These are phyloP conservation scores for Saccharomyces paradoxus DNA, from an alignment of 805 yeast species.

Conservation along the genomic window DNA sequence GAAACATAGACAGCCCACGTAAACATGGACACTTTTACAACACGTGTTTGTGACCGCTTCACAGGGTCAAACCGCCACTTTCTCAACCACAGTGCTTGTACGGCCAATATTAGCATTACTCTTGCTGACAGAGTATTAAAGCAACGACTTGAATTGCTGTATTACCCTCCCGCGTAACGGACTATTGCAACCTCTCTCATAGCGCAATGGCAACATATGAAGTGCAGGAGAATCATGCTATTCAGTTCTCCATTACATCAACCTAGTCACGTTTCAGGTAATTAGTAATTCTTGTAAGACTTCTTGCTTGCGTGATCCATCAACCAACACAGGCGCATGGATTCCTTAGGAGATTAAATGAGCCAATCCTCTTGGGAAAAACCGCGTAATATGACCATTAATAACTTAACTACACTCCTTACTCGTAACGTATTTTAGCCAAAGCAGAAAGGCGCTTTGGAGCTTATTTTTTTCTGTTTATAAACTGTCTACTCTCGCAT, in stretches of 20 bases:
- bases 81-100: background rate
- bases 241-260: background rate
- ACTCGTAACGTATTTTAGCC: background rate
- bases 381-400: background rate
- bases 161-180: background rate
- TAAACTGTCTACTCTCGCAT: background rate
- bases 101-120: background rate
- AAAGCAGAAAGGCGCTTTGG: background rate
- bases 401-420: background rate
- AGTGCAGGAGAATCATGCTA: background rate
- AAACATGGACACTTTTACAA: background rate
- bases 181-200: background rate
- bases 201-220: background rate
- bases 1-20: background rate
- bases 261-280: too few relatives aligned
- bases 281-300: too few relatives aligned
- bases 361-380: background rate
- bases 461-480: background rate
- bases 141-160: background rate
- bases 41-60: background rate
- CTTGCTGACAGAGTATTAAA: background rate
- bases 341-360: too few relatives aligned
- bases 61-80: background rate
- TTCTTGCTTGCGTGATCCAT: too few relatives aligned
- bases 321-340: too few relatives aligned